Base-by-base conservation (phyloP, 257 asterid species). In the Jacaranda copaia region DNA sequence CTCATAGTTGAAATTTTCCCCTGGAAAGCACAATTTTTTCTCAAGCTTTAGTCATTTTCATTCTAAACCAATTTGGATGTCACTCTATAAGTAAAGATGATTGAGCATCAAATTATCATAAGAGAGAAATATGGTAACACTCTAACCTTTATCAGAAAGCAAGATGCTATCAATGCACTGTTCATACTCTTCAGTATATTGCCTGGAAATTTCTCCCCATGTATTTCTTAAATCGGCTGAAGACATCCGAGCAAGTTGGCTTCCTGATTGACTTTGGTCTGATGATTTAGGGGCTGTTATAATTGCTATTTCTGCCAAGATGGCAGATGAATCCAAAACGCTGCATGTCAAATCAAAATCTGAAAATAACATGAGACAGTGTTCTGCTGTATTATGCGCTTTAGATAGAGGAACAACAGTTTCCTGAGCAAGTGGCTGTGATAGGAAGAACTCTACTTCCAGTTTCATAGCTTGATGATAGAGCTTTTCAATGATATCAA, bases 291-390 rank as follows among this genome's bases (percentile, higher is more conserved):
- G 90, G 66, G 96, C 97, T 42, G 93, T 88, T 63, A 81, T 40
- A 36, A 92, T 90, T n/a, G 96, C 94, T 81, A 96, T 84, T 87
- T 92, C 94, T 38, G 98, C 98, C 89, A 96, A 87, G 61, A 96
- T 82, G 43, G 98, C 97, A 73, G 97, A 92, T 80, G 99, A 96
- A 84, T 96, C 98, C 67, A 93, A 71, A 63, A 84, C 88, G 7
- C 97, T 86, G 85, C 97, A 96, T 19, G 99, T 96, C 85, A 88
- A 83, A 81, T 96, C 99, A 78, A 93, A 96, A 85, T 93, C 98
- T 38, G 97, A 90, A 88, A 96, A 96, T 78, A 93, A 35, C 84
- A 90, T 73, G 60, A 96, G 87, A 66, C 81, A 80, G 15, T 84
- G 81, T 82, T 87, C 87, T 48, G 83, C 83, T 18, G 81, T 89